These are phyloP conservation scores for Poterioochromonas sp. DNA, from an alignment of 352 stramenopile genomes.

Conservation along the genomic window DNA sequence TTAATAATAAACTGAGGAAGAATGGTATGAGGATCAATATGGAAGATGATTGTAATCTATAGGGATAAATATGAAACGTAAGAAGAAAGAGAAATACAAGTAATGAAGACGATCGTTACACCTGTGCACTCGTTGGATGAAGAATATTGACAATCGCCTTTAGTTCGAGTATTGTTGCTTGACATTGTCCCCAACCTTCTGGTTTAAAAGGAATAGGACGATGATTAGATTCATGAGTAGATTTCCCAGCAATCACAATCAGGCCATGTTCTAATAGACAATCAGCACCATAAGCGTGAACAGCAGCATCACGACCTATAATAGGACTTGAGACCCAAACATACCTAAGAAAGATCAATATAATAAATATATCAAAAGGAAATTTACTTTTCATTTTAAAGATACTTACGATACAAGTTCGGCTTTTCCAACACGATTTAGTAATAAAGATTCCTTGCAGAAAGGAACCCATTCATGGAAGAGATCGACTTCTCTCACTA, in stretches of 20 bases:
- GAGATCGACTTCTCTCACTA: slow-evolving; percentile 13
- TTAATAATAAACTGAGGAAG: slow-evolving; percentile 21
- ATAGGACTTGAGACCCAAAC: too few species aligned
- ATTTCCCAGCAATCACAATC: slow-evolving; percentile 19
- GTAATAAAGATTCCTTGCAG: neutral
- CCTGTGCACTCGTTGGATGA: neutral
- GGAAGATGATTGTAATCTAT: neutral
- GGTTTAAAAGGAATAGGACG: neutral
- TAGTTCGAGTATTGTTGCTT: neutral
- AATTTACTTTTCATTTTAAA: neutral
- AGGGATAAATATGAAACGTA: too few species aligned
- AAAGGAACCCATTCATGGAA: slow-evolving; percentile 28
- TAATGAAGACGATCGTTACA: too few species aligned
- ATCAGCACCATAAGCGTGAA: slow-evolving; percentile 28
- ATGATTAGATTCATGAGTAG: neutral
- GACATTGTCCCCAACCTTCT: slow-evolving; percentile 3
- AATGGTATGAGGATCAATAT: neutral
- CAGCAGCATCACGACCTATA: too few species aligned
- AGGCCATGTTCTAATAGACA: slow-evolving; percentile 22
- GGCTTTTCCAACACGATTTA: neutral
- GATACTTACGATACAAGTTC: neutral
- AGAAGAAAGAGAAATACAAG: too few species aligned
- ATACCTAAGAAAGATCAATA: too few species aligned
- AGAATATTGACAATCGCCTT: neutral
- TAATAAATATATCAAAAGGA: neutral